A percentile compares a stretch with the other conserved stretches of the same genome.
Evolutionary conservation across 1,284 basidiomycete genomes (phyloP).

Genomic region (Boletus sp.): DNA sequence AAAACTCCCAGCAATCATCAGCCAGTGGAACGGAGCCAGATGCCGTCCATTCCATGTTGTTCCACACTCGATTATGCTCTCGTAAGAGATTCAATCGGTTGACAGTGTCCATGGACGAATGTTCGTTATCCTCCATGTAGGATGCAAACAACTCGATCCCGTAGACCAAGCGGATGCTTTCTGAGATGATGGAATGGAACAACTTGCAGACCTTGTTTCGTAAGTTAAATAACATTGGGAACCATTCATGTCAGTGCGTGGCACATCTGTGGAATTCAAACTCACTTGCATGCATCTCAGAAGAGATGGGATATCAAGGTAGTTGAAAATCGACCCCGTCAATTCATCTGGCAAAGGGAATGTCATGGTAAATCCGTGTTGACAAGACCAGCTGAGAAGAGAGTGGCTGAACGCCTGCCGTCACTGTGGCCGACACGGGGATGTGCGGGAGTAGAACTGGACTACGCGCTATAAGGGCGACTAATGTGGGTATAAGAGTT

Average conservation of each 20-base stretch:
- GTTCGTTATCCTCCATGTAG: conserved; percentile 43
- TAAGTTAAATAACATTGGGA: not conserved
- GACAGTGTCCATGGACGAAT: conserved; percentile 25
- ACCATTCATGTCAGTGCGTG: not conserved
- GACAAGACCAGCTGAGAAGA: no score
- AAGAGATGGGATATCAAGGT: conserved; percentile 28
- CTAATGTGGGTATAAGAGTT: no score
- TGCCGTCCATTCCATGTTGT: conserved; percentile 37
- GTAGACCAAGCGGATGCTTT: conserved; percentile 41
- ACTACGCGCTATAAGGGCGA: no score
- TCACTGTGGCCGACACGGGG: no score
- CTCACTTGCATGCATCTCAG: conserved; percentile 28
- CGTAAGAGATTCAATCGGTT: conserved; percentile 41
- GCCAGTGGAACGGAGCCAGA: conserved; percentile 37
- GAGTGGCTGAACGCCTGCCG: no score
- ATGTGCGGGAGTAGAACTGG: no score
- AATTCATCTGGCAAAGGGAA: conserved; percentile 26
- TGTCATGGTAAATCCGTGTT: conserved; percentile 13
- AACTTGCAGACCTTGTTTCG: conserved; percentile 42
- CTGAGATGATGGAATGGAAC: conserved; percentile 41
- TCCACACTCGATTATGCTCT: conserved; percentile 47
- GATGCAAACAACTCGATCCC: conserved; percentile 47
- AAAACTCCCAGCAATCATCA: conserved; percentile 51
- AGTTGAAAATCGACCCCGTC: conserved; percentile 12
- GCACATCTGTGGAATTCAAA: not conserved